Conservation (phyloP, 345 rosid species). For the Reutealis trisperma region DNA sequence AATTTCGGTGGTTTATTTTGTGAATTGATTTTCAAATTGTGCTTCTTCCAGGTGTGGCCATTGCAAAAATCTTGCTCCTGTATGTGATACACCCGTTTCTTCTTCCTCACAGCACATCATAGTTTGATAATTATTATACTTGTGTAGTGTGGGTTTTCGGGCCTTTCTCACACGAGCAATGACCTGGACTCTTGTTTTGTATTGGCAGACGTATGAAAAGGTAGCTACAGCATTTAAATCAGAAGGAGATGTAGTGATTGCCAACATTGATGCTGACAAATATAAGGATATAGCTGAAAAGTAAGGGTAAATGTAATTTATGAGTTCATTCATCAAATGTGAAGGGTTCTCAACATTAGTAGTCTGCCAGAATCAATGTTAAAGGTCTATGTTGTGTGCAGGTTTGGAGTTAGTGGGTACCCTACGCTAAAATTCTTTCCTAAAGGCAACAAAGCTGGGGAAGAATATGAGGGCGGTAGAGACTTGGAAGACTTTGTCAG, state of each 20-base stretch:
- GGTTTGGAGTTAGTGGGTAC: conserved; percentile 89
- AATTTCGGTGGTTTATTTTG: not conserved
- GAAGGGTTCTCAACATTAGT: not conserved
- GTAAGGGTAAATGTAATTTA: conserved; percentile 42
- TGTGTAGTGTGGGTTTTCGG: not conserved
- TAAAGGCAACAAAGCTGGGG: conserved; percentile 87
- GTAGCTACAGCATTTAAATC: conserved; percentile 78
- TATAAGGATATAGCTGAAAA: conserved; percentile 74
- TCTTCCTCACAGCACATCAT: not conserved
- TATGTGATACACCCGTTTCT: conserved; percentile 39
- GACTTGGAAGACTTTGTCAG: conserved; percentile 83
- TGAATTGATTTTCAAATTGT: conserved; percentile 21
- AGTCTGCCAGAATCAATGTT: not conserved
- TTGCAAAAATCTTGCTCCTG: conserved; percentile 97
- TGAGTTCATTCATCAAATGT: not conserved
- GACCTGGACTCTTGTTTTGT: conserved; percentile 12
- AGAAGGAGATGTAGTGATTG: conserved; percentile 82
- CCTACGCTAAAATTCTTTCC: conserved; percentile 95
- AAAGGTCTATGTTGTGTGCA: conserved; percentile 23
- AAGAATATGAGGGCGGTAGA: conserved; percentile 89
- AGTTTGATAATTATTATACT: not conserved
- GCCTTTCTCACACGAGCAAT: not conserved
- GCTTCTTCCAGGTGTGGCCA: conserved; percentile 89
- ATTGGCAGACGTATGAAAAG: conserved; percentile 72
- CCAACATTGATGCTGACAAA: conserved; percentile 92